A percentile compares a stretch with the other conserved stretches of the same genome.
phyloP scores from a whole-genome alignment of 1,284 basidiomycete genomes.

The Ganoderma resinaceum region DNA sequence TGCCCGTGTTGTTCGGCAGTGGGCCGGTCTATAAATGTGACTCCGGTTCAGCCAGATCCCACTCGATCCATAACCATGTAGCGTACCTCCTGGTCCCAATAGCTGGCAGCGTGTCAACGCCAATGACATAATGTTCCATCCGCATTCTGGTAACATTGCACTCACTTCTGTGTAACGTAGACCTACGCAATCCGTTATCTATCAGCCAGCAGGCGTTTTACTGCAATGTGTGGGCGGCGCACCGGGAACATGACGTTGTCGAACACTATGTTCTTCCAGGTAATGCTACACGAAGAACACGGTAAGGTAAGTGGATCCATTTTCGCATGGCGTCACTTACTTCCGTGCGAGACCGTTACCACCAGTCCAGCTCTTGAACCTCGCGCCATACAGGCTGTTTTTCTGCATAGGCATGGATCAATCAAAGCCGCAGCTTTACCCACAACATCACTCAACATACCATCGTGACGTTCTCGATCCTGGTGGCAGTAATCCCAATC shows the following conservation, averaged over 20 bases:
- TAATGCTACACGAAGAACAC: constrained; percentile 47
- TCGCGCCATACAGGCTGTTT: constrained; percentile 60
- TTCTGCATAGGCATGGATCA: constrained; percentile 43
- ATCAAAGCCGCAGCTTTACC: neutral
- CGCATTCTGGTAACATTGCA: neutral
- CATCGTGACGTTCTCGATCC: constrained; percentile 64
- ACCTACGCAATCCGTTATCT: constrained; percentile 45
- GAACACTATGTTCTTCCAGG: constrained; percentile 64
- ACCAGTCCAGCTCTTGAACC: constrained; percentile 76
- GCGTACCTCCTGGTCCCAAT: constrained; percentile 64
- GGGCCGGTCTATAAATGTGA: constrained; percentile 42
- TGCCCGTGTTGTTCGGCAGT: constrained; percentile 48
- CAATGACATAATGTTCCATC: neutral
- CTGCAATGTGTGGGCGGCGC: constrained; percentile 29
- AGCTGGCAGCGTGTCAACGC: constrained; percentile 43
- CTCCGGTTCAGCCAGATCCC: neutral
- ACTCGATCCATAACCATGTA: neutral
- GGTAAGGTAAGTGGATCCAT: neutral
- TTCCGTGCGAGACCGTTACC: constrained; percentile 65
- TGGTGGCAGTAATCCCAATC: constrained; percentile 26
- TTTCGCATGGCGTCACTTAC: constrained; percentile 41
- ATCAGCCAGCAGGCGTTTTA: too few species aligned
- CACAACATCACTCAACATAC: constrained; percentile 34
- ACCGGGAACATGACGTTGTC: constrained; percentile 62
- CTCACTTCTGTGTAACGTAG: constrained; percentile 68